A percentile compares a stretch with the other conserved stretches of the same genome.
phyloP scores from a whole-genome alignment of 2,329 filamentous ascomycete species.

The Fusarium transvaalense region DNA sequence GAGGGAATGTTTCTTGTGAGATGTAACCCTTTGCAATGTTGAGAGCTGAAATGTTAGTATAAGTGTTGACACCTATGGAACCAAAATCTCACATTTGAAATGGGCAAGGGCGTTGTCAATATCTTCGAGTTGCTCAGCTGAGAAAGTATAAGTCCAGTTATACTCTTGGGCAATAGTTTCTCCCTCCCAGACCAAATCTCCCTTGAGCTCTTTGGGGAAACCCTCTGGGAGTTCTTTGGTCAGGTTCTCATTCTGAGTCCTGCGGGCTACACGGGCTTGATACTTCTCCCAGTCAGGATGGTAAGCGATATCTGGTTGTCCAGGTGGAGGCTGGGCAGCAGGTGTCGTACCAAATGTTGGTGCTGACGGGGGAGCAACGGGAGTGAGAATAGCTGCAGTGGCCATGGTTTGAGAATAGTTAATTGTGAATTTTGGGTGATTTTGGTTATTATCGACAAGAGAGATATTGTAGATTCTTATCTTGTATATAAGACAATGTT shows the following conservation, averaged over 20 bases:
- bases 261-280: neutral
- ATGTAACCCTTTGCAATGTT: constrained; percentile 49
- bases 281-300: constrained; percentile 30
- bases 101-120: constrained; percentile 21
- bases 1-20: constrained; percentile 65
- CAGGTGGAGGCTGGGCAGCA: constrained; percentile 18
- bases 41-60: constrained; percentile 13
- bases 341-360: constrained; percentile 4
- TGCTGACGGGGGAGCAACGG: neutral
- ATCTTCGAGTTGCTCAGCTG: constrained; percentile 13
- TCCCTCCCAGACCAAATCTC: constrained; percentile 37
- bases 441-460: neutral
- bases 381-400: neutral
- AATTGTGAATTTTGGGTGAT: neutral
- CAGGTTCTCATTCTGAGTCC: neutral
- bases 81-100: constrained; percentile 6
- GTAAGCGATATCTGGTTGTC: constrained; percentile 34
- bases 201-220: constrained; percentile 11
- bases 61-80: fast-evolving
- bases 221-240: constrained; percentile 13
- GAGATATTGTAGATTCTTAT: neutral
- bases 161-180: constrained; percentile 16
- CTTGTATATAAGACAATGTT: neutral
- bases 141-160: constrained; percentile 23
- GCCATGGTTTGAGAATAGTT: neutral